Percentiles rank a stretch among this genome's conserved stretches.
phyloP scores from a whole-genome alignment of 2,329 filamentous ascomycete genomes.

The Cladosporium halotolerans region DNA sequence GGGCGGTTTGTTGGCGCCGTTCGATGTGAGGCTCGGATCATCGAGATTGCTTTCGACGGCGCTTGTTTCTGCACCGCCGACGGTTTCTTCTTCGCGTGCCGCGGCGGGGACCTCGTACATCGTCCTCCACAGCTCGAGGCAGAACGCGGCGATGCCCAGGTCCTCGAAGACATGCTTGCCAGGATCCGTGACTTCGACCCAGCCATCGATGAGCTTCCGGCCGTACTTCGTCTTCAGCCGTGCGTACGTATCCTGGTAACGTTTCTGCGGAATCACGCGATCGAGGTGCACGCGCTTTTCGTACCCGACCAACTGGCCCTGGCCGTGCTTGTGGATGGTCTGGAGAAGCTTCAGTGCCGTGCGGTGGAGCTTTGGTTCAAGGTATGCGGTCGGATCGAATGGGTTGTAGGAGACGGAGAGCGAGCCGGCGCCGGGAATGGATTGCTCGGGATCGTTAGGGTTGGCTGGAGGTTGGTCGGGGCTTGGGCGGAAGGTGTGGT shows the following conservation, averaged over 20 bases:
- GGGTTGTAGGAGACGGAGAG: slow-evolving; percentile 49
- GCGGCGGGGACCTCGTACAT: slow-evolving; percentile 56
- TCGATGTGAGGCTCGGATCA: neutral
- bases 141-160: slow-evolving; percentile 79
- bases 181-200: slow-evolving; percentile 83
- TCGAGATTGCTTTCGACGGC: neutral
- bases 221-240: slow-evolving; percentile 76
- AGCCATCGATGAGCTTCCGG: slow-evolving; percentile 60
- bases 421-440: slow-evolving; percentile 31
- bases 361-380: slow-evolving; percentile 45
- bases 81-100: neutral
- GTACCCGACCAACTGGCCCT: slow-evolving; percentile 60
- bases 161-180: slow-evolving; percentile 95
- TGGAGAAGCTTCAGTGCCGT: slow-evolving; percentile 64
- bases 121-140: slow-evolving; percentile 82
- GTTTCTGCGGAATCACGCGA: slow-evolving; percentile 66
- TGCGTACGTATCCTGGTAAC: slow-evolving; percentile 76
- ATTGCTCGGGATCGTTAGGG: neutral
- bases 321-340: slow-evolving; percentile 66
- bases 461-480: neutral
- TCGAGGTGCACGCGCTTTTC: slow-evolving; percentile 81
- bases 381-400: slow-evolving; percentile 25
- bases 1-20: slow-evolving; percentile 15
- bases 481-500: slow-evolving; percentile 56
- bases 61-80: neutral